Percentiles rank a stretch among this genome's conserved stretches.
Conservation (phyloP, 148 eudicot genomes). For the Diospyros kaki region DNA sequence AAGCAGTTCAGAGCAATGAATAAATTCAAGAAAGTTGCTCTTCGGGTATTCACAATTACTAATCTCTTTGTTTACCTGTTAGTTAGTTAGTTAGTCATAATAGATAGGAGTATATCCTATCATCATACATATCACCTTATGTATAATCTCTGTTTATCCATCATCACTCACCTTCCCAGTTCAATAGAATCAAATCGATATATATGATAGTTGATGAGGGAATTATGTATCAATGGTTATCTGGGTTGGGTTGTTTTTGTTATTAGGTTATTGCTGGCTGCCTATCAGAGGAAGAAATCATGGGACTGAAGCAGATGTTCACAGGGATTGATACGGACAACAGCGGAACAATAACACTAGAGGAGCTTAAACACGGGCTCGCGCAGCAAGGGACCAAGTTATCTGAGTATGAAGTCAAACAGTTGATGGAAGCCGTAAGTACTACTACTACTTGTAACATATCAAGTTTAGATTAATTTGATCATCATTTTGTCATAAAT, state of each 20-base stretch:
- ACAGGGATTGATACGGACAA: conserved; percentile 59
- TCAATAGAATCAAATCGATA: too few relatives aligned
- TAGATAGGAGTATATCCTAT: too few relatives aligned
- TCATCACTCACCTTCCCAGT: too few relatives aligned
- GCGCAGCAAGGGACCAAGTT: conserved; percentile 56
- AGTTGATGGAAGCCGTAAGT: conserved; percentile 67
- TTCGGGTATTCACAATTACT: conserved; percentile 44
- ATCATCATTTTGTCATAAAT: background rate
- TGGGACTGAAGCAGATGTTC: conserved; percentile 72
- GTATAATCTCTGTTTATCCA: too few relatives aligned
- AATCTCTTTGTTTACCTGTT: too few relatives aligned
- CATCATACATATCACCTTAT: too few relatives aligned
- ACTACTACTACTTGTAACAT: background rate
- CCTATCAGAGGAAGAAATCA: conserved; percentile 67
- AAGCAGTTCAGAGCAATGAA: conserved; percentile 96
- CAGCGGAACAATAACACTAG: conserved; percentile 64
- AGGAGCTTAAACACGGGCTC: conserved; percentile 60
- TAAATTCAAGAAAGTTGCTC: conserved; percentile 94
- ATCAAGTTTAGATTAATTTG: background rate
- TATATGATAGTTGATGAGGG: too few relatives aligned
- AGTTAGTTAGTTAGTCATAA: too few relatives aligned
- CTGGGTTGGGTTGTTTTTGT: too few relatives aligned
- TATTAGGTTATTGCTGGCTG: conserved; percentile 69
- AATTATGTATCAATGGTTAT: too few relatives aligned
- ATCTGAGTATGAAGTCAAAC: conserved; percentile 56